A percentile compares a stretch with the other conserved stretches of the same genome.
Evolutionary conservation across 2,329 filamentous ascomycete species (phyloP).

Genomic region (Ustulina deusta): DNA sequence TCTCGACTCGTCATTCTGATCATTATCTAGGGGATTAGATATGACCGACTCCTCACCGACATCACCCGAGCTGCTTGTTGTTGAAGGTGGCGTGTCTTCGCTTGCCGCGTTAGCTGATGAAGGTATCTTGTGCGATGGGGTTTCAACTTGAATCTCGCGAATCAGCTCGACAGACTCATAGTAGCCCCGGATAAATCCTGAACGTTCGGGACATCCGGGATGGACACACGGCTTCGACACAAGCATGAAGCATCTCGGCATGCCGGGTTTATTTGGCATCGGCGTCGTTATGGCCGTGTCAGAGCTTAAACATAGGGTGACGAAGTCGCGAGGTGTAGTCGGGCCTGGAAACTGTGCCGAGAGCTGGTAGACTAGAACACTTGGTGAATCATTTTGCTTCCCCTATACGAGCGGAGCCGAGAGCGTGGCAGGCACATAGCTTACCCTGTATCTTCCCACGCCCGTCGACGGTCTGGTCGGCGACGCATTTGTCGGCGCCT

Average conservation of each 20-base stretch:
- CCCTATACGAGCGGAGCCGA: background rate
- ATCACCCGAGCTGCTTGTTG: conserved; percentile 45
- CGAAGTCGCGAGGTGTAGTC: conserved; percentile 87
- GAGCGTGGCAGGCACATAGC: conserved; percentile 22
- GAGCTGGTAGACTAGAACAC: conserved; percentile 77
- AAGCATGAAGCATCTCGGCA: conserved; percentile 79
- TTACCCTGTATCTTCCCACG: conserved; percentile 73
- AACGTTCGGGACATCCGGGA: conserved; percentile 74
- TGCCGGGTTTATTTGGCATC: conserved; percentile 43
- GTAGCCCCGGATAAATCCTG: conserved; percentile 82
- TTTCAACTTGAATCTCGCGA: conserved; percentile 76
- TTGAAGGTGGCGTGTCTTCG: conserved; percentile 48
- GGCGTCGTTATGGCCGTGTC: conserved; percentile 60
- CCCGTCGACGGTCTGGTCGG: conserved; percentile 68
- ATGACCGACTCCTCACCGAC: conserved; percentile 57
- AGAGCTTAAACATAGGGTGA: conserved; percentile 80
- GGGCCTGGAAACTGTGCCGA: conserved; percentile 92
- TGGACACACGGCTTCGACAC: conserved; percentile 88
- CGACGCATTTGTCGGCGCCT: conserved; percentile 81
- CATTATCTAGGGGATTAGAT: conserved; percentile 40
- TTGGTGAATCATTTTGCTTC: conserved; percentile 29
- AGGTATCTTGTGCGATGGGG: conserved; percentile 56
- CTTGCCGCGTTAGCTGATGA: conserved; percentile 60
- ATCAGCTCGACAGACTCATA: conserved; percentile 96
- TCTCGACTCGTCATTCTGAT: conserved; percentile 52